These are phyloP conservation scores for Curvularia sp. DNA, from an alignment of 2,329 filamentous ascomycete genomes.

Conservation along the genomic window DNA sequence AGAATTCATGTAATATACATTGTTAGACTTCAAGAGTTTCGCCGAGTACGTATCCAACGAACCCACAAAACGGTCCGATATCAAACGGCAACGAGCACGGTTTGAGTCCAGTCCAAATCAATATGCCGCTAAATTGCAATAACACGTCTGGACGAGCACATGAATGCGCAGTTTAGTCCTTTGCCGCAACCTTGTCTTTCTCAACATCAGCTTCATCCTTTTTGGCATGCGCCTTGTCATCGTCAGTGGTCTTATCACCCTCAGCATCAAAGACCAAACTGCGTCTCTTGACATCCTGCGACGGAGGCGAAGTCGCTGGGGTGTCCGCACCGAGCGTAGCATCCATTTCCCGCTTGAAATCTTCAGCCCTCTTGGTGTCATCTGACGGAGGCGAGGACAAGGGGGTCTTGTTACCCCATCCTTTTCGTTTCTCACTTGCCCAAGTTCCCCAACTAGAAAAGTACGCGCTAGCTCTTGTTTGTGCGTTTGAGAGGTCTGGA, in stretches of 20 bases:
- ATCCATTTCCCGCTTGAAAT: constrained; percentile 34
- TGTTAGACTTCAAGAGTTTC: neutral
- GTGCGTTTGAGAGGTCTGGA: constrained; percentile 61
- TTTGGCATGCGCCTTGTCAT: constrained; percentile 6
- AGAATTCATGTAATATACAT: neutral
- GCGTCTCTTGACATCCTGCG: constrained; percentile 16
- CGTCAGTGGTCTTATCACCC: constrained; percentile 20
- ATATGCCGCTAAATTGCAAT: neutral
- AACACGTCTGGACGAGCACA: neutral
- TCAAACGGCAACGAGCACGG: neutral
- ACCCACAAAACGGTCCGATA: neutral
- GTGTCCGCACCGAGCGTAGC: constrained; percentile 9
- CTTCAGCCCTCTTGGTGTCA: constrained; percentile 39
- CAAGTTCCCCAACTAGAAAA: constrained; percentile 69
- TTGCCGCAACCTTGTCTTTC: neutral
- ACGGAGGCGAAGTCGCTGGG: constrained; percentile 1
- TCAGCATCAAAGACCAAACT: constrained; percentile 33
- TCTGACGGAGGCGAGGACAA: constrained; percentile 31
- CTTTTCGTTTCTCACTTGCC: constrained; percentile 74
- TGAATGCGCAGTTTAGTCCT: neutral
- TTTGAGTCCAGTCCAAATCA: neutral
- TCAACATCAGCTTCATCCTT: neutral
- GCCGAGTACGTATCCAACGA: neutral
- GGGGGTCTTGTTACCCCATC: constrained; percentile 40
- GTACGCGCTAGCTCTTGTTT: constrained; percentile 67